These are phyloP conservation scores for Earliella scabrosa DNA, from an alignment of 1,284 basidiomycete species.

Conservation along the genomic window DNA sequence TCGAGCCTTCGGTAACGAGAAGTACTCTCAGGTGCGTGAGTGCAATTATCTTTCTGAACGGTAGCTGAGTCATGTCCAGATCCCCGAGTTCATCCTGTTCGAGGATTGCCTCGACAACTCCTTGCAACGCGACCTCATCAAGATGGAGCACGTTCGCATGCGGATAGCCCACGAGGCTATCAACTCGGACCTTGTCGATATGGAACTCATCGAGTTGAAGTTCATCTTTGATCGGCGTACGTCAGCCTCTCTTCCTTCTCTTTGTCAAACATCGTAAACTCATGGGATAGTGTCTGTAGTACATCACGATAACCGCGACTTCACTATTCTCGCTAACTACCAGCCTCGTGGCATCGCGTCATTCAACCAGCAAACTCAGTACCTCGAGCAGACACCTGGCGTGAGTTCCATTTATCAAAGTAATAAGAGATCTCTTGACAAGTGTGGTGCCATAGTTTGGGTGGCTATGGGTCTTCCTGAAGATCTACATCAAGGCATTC, in stretches of 20 bases:
- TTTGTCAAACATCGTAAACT: slow-evolving; percentile 4
- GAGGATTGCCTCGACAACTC: slow-evolving; percentile 81
- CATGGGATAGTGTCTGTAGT: slow-evolving; percentile 38
- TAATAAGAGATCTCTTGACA: background rate
- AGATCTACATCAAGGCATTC: slow-evolving; percentile 76
- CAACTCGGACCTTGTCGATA: slow-evolving; percentile 68
- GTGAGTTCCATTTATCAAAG: slow-evolving; percentile 43
- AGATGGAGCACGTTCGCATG: slow-evolving; percentile 83
- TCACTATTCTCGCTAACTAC: slow-evolving; percentile 75
- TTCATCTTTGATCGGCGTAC: slow-evolving; percentile 80
- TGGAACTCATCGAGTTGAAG: slow-evolving; percentile 83
- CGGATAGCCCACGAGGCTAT: slow-evolving; percentile 75
- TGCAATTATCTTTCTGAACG: background rate
- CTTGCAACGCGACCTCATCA: slow-evolving; percentile 76
- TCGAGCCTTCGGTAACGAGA: slow-evolving; percentile 76
- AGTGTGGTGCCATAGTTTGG: slow-evolving; percentile 47
- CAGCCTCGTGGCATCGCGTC: slow-evolving; percentile 59
- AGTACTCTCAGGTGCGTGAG: slow-evolving; percentile 77
- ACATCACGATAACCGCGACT: slow-evolving; percentile 85
- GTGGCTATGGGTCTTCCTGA: slow-evolving; percentile 74
- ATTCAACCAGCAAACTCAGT: slow-evolving; percentile 67
- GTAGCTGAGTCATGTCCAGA: slow-evolving; percentile 44
- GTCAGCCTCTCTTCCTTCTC: slow-evolving; percentile 25
- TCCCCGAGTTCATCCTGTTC: slow-evolving; percentile 81
- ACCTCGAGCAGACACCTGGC: slow-evolving; percentile 65